phyloP scores from a whole-genome alignment of 2,329 filamentous ascomycete genomes.

The Chaetomium strumarium region DNA sequence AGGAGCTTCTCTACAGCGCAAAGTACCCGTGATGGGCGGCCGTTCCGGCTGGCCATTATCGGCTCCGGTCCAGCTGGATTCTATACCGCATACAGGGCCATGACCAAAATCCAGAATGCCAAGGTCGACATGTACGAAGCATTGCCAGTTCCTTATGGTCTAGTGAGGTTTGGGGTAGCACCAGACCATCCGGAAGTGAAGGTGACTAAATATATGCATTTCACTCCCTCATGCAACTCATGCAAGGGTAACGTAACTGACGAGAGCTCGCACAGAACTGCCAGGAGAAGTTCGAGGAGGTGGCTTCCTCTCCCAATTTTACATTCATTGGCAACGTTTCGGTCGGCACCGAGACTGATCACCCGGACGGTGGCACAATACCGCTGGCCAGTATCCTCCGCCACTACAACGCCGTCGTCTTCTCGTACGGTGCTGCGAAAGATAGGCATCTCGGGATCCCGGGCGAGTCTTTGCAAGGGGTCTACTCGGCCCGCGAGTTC shows the following conservation, averaged over 20 bases:
- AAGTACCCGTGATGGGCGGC: constrained; percentile 33
- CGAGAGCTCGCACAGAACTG: constrained; percentile 61
- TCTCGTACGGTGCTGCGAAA: constrained; percentile 85
- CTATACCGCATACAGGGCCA: constrained; percentile 82
- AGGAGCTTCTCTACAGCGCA: constrained; percentile 11
- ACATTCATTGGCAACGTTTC: constrained; percentile 87
- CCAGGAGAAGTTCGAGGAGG: constrained; percentile 85
- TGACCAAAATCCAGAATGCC: constrained; percentile 66
- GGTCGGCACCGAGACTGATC: constrained; percentile 52
- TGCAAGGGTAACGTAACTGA: not conserved
- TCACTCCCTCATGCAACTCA: no score
- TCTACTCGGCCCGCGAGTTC: constrained; percentile 86
- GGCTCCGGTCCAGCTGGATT: constrained; percentile 95
- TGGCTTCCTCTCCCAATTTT: constrained; percentile 76
- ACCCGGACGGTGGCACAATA: constrained; percentile 45
- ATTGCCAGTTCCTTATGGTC: constrained; percentile 83
- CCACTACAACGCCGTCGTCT: constrained; percentile 87
- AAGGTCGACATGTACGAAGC: constrained; percentile 95
- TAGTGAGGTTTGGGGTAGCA: constrained; percentile 93
- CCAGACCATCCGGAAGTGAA: constrained; percentile 98
- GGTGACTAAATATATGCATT: constrained; percentile 52
- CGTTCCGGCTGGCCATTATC: constrained; percentile 77
- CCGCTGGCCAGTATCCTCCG: constrained; percentile 63
- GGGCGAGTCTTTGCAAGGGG: constrained; percentile 67
- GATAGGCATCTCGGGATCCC: constrained; percentile 74